phyloP scores from a whole-genome alignment of 371 early-diverging fungal genomes.

The Mucor lusitanicus region DNA sequence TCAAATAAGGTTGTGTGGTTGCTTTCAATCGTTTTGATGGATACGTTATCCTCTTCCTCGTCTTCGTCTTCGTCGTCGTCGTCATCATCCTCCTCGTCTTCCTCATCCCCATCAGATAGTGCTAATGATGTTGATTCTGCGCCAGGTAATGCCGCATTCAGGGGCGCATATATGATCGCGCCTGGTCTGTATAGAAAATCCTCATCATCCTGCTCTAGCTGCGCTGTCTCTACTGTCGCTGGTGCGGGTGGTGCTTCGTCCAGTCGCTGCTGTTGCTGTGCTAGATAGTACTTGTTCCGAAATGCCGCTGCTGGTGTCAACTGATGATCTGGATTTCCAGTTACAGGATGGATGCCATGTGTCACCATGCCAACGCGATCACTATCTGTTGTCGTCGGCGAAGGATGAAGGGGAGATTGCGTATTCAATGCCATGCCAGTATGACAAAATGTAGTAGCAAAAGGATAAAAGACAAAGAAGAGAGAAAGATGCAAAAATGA shows the following conservation, averaged over 20 bases:
- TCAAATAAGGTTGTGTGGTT: constrained; percentile 26
- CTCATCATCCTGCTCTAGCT: constrained; percentile 13
- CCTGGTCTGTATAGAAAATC: constrained; percentile 25
- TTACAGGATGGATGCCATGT: not conserved
- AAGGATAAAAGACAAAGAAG: not conserved
- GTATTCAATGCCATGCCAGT: not conserved
- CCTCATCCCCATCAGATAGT: constrained; percentile 18
- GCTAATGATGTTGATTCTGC: constrained; percentile 8
- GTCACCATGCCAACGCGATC: not conserved
- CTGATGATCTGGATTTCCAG: not conserved
- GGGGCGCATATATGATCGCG: constrained; percentile 30
- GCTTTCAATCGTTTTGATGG: constrained; percentile 11
- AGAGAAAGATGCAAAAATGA: not conserved
- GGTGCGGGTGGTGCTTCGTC: not conserved
- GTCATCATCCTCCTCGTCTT: not conserved
- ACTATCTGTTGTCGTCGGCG: not conserved
- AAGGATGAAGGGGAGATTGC: not conserved
- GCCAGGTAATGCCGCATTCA: constrained; percentile 19
- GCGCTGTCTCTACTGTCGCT: not conserved
- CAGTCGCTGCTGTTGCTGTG: constrained; percentile 14
- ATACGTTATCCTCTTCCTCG: not conserved
- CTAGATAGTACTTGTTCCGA: constrained; percentile 43
- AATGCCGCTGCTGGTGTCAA: constrained; percentile 43
- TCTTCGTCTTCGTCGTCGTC: not conserved
- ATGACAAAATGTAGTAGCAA: not conserved